Base-by-base conservation (phyloP, 805 yeast species). In the Yamadazyma paraphyllophila region DNA sequence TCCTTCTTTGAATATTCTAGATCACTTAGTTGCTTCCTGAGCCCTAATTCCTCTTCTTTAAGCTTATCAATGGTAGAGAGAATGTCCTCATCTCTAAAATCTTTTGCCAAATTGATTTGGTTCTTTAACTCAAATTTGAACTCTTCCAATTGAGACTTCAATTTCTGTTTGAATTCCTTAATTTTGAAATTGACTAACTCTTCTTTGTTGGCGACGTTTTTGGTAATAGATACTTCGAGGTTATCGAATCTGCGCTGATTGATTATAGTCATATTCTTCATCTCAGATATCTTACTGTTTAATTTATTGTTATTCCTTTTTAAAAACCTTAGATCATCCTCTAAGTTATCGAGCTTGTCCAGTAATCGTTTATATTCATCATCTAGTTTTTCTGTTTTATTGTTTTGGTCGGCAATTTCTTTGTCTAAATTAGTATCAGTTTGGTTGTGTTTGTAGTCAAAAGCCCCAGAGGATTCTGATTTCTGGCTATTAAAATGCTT, bases 81-180 rank as follows among this genome's bases (percentile, higher is more conserved):
- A 4, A 55, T 15, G 4, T 52, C 54, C 6, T 58, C 59, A 48
- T 64, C 66, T 12, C 56, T 50, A 38, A 50, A 61, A 15, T 42
- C 41, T 26, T 54, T 49, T 0, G 70, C 68, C 3, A 52, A 46
- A 13, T 59, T 53, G 4, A 74, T 49, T 43, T 68, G 71, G 17
- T 62, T 50, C n/a, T 62, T 58, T 31, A 71, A 49, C 40, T 71
- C 69, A 48, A 62, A 66, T 27, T 60, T 57, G 32, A 66, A 47
- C 32, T 65, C 67, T 27, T 63, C 59, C 47, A 48, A 67, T 34
- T 63, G 65, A 41, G 55, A 59, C 31, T 51, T 55, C 13, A 60
- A 54, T 29, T 54, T 52, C 15, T 62, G 59, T 20, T 60, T 53
- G 35, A 57, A 55, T 31, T 71, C 71, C 41, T 62, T 56, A 2